Base-by-base conservation (phyloP, 805 yeast species). In the Nakazawaea ernobii region DNA sequence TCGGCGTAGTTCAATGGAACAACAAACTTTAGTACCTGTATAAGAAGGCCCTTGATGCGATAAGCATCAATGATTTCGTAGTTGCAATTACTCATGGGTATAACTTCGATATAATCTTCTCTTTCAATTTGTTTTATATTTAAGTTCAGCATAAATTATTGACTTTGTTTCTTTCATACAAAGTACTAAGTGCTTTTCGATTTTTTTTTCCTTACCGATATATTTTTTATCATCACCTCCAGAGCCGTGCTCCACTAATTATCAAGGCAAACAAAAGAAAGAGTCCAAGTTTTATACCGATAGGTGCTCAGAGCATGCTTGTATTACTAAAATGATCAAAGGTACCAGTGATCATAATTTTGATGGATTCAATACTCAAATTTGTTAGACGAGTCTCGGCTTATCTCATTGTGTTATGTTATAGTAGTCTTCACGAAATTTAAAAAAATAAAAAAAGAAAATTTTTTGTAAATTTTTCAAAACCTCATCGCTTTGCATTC, bases 1-100 rank as follows among this genome's bases (percentile, higher is more conserved):
- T 44, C 26, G 3, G 32, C 7, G 51, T 66, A 57, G 45, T 57
- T 51, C 28, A 66, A 52, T 0, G 70, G 70, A 8, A 65, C 54
- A 24, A 36, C 27, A 40, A 62, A 62, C 17, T 46, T 42, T 10
- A 61, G 29, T 3, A 51, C 42, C 4, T 57, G 52, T 3, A 59
- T 59, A 40, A 58, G 55, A 32, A 60, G 6, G 17, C 32, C 43
- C 17, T 42, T 42, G 36, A 42, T 35, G 7, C 49, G 49, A 35
- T 46, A 46, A 15, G 49, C 4, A 28, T 49, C 52, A 32, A 49
- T 46, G 8, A 49, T 49, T 28, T 46, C 47, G 26, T 45, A 49
- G 24, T 35, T 15, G 8, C 40, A 27, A 13, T 30, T 8, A 9
- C 6, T 10, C 49, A 39, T 40, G 30, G 27, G 6, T 8, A 24